Evolutionary conservation across 768 basidiomycete genomes (phyloP), one percentile per base, ranked within the genome.

Genomic region (Boletus reticulatus): DNA sequence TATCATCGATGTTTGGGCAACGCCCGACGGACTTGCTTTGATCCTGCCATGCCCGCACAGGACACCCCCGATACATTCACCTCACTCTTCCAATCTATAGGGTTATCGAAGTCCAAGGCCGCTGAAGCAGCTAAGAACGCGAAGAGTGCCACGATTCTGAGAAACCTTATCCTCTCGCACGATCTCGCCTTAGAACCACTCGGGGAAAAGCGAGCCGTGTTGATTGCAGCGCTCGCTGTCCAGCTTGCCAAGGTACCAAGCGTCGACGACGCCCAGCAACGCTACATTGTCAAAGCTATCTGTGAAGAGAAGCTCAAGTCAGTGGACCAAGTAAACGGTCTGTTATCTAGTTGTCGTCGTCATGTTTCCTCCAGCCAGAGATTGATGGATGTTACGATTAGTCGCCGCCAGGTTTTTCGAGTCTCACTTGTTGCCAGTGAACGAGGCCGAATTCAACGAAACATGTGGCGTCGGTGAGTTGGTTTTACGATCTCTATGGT

Each of bases 271-370:
- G 74, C 72, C n/a, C 83, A 83, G 67, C 79, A 81, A 57, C 76
- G 73, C 43, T 92, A 84, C 71, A 74, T 88, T 17, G 77, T 92
- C 37, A 69, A 75, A n/a, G 83, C 79, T 58, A 85, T 98, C 62
- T 68, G 84, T n/a, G 81, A 85, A 52, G 86, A 82, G 20, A 82
- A 82, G 59, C 71, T 98, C 55, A 90, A 87, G 73, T 84, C 81
- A 34, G 80, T 84, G 4, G 96, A 98, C 69, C 95, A 98, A 77
- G 84, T 97, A 24, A 77, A 82, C 50, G 95, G 95, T 94, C 64
- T 62, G 85, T 72, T 37, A 12, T 48, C 27, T 32, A 39, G 43
- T 19, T 46, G 34, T 34, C 32, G 22, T 19, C 36, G 16, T n/a
- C 32, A 16, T 32, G 17, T 38, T 29, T 48, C 24, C 44, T 11